Percentiles rank a stretch among this genome's conserved stretches.
Evolutionary conservation across 345 rosid species (phyloP).

Genomic region (Alliaria petiolata): DNA sequence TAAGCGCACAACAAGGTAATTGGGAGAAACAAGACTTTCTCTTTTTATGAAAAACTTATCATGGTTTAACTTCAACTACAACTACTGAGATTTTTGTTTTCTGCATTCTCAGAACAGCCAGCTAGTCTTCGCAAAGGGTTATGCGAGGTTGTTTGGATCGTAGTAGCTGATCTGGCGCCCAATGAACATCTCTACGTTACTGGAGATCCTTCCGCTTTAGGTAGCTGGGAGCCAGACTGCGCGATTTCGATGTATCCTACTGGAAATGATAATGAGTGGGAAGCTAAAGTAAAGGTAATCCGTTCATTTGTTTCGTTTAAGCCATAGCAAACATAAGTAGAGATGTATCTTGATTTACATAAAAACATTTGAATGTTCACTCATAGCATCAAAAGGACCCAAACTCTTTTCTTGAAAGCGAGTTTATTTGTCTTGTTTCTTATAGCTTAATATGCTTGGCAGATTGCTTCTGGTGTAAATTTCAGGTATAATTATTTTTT

Average conservation of each 20-base stretch:
- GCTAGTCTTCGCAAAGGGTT: constrained; percentile 36
- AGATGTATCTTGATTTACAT: neutral
- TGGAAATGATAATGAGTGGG: constrained; percentile 57
- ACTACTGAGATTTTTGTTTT: constrained; percentile 12
- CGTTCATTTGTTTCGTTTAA: neutral
- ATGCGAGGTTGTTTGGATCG: constrained; percentile 69
- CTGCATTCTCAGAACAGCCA: constrained; percentile 50
- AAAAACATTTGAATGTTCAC: neutral
- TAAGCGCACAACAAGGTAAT: constrained; percentile 54
- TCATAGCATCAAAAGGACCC: neutral
- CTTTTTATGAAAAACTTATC: neutral
- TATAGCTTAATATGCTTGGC: constrained; percentile 34
- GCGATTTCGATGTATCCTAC: constrained; percentile 69
- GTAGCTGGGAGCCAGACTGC: constrained; percentile 79
- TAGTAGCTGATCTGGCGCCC: constrained; percentile 70
- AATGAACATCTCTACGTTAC: constrained; percentile 62
- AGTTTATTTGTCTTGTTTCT: constrained; percentile 1
- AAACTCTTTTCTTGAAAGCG: neutral
- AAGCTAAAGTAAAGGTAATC: constrained; percentile 73
- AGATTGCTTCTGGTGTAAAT: constrained; percentile 71
- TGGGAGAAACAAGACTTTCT: neutral
- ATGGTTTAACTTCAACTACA: neutral
- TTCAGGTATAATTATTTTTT: constrained; percentile 81
- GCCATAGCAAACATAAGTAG: neutral
- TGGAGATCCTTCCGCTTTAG: constrained; percentile 74